Evolutionary conservation across 2,329 filamentous ascomycete genomes (phyloP), one percentile per base, ranked within the genome.

Genomic region (Raffaelea albimanens): DNA sequence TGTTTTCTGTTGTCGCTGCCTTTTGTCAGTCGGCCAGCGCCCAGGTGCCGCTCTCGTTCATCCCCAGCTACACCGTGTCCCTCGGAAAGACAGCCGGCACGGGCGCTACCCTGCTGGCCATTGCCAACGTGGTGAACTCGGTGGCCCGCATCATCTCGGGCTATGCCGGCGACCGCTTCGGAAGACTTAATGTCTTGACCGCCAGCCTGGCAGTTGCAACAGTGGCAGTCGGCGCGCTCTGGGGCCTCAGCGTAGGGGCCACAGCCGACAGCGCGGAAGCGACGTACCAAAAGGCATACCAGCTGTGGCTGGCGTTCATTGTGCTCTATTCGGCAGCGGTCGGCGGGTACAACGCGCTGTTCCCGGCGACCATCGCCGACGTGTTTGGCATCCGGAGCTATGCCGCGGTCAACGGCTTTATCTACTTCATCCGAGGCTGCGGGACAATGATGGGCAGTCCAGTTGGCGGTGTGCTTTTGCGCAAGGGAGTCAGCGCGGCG

Each of bases 1-100:
- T 96, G 53, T 95, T 98, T 58, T 89, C 89, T 1, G 87, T 87
- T 1, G 87, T 89, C 38, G 80, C 95, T 13, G 87, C 86, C 1
- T 81, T 95, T 0, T 59, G 65, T 22, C 64, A 73, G 57, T 64
- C 71, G 1, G 66, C 70, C 40, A 70, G 68, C 4, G 66, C 70
- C 40, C 63, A 67, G 44, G 63, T 71, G 10, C 71, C 71, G 0
- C 59, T 72, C n/a, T 64, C 65, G 0, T 75, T 74, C 49, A 62
- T 74, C 36, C 63, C 70, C 0, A 68, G 69, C 14, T 75, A 73
- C 53, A 68, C 65, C 9, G 64, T 70, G 2, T 60, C 61, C 0
- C 55, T 75, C 2, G 71, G 72, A 1, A 63, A 66, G 48, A 62
- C 59, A 0, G 58, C 68, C 4, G 57, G 60, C 10, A 61, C 62